phyloP scores from a whole-genome alignment of 768 basidiomycete species.

The Rhodotorula diobovata region DNA sequence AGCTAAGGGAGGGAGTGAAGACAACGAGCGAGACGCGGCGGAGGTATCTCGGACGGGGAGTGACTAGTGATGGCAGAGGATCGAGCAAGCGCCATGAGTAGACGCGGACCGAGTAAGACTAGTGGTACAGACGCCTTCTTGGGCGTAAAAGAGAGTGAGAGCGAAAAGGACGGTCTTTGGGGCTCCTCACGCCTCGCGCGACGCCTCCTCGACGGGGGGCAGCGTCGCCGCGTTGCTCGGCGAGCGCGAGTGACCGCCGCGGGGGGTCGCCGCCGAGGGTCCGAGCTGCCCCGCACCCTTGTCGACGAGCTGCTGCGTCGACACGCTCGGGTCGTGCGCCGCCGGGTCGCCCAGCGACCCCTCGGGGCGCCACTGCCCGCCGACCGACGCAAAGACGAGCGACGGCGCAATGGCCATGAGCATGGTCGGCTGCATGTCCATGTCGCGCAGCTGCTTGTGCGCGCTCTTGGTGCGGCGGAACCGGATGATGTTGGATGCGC shows the following conservation, averaged over 20 bases:
- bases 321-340: conserved; percentile 20
- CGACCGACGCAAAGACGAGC: conserved; percentile 67
- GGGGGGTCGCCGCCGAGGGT: not conserved
- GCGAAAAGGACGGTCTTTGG: not conserved
- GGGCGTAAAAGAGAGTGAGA: not conserved
- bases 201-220: conserved; percentile 7
- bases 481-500: conserved; percentile 28
- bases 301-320: conserved; percentile 33
- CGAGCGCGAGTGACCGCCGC: conserved; percentile 14
- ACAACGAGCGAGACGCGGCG: not conserved
- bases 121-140: not conserved
- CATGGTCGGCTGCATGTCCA: conserved; percentile 40
- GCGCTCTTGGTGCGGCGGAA: conserved; percentile 7
- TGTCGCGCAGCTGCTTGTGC: conserved; percentile 11
- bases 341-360: conserved; percentile 37
- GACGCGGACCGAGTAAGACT: not conserved
- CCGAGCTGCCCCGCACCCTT: conserved; percentile 17
- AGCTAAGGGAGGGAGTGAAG: not conserved
- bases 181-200: not conserved
- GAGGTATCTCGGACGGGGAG: too few species aligned
- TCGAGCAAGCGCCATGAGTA: too few species aligned
- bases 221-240: not conserved
- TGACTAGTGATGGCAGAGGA: not conserved
- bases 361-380: conserved; percentile 60
- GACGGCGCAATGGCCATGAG: conserved; percentile 64